Percentiles rank a stretch among this genome's conserved stretches.
phyloP scores from a whole-genome alignment of 169 alveolate genomes.

The Babesia caballi region DNA sequence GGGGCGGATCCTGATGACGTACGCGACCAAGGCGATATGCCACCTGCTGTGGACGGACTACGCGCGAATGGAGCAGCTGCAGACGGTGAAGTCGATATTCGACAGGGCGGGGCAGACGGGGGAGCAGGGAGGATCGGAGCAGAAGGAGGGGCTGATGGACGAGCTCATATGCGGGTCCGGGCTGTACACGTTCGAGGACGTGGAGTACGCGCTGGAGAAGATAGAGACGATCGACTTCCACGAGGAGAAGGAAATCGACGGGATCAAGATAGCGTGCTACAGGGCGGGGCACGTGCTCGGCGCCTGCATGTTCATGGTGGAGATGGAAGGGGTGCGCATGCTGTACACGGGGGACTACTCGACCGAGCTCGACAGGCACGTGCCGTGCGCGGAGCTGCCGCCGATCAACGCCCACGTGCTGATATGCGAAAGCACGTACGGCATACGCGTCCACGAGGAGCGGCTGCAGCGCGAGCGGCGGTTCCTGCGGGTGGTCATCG shows the following conservation, averaged over 20 bases:
- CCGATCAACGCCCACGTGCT: conserved; percentile 92
- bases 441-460: conserved; percentile 94
- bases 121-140: not conserved
- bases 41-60: conserved; percentile 91
- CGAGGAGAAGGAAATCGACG: conserved; percentile 87
- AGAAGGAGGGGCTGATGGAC: conserved; percentile 49
- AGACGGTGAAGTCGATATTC: conserved; percentile 52
- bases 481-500: conserved; percentile 81
- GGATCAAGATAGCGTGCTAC: conserved; percentile 91
- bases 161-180: conserved; percentile 72
- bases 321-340: conserved; percentile 93
- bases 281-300: conserved; percentile 99
- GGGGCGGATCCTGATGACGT: conserved; percentile 90
- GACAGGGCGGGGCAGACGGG: conserved; percentile 23
- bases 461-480: conserved; percentile 92
- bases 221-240: conserved; percentile 90
- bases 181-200: conserved; percentile 89
- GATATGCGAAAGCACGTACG: conserved; percentile 97
- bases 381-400: conserved; percentile 95
- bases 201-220: conserved; percentile 85
- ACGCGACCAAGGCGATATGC: conserved; percentile 95
- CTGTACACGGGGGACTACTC: conserved; percentile 99
- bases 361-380: conserved; percentile 94
- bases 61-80: conserved; percentile 64
- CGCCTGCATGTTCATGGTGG: conserved; percentile 98